Percentiles rank a stretch among this genome's conserved stretches.
Conservation (phyloP, 2,329 filamentous ascomycete species). For the Colletotrichum sp. region DNA sequence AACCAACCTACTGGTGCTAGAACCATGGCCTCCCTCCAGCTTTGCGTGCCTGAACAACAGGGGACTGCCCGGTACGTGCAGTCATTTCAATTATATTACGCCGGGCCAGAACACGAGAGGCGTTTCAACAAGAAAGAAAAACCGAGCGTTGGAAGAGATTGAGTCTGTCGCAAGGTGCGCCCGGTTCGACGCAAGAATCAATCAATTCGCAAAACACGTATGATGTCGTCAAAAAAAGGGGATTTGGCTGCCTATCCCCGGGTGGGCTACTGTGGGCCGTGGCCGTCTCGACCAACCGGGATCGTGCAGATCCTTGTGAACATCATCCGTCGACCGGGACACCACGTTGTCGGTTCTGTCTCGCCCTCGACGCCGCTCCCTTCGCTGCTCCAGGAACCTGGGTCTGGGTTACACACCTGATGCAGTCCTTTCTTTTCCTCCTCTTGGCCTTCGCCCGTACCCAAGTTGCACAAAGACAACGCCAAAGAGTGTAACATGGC, state of each 20-base stretch:
- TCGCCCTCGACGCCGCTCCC: neutral
- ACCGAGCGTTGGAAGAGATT: neutral
- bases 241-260: neutral
- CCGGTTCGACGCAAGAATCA: neutral
- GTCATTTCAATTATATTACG: neutral
- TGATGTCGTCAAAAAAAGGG: slow-evolving; percentile 13
- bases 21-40: neutral
- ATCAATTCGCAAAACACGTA: neutral
- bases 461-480: neutral
- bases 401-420: neutral
- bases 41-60: neutral
- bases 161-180: neutral
- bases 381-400: slow-evolving; percentile 3
- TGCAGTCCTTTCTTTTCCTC: neutral
- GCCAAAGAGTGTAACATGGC: neutral
- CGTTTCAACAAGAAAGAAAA: neutral
- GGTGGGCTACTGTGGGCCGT: neutral
- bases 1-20: neutral
- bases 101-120: neutral
- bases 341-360: slow-evolving; percentile 17
- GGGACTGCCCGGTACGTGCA: neutral
- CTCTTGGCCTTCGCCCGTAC: neutral
- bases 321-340: slow-evolving; percentile 14
- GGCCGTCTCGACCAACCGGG: neutral
- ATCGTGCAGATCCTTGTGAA: slow-evolving; percentile 15